phyloP scores from a whole-genome alignment of 2,329 filamentous ascomycete genomes.

The Arthrobotrys megalospora region DNA sequence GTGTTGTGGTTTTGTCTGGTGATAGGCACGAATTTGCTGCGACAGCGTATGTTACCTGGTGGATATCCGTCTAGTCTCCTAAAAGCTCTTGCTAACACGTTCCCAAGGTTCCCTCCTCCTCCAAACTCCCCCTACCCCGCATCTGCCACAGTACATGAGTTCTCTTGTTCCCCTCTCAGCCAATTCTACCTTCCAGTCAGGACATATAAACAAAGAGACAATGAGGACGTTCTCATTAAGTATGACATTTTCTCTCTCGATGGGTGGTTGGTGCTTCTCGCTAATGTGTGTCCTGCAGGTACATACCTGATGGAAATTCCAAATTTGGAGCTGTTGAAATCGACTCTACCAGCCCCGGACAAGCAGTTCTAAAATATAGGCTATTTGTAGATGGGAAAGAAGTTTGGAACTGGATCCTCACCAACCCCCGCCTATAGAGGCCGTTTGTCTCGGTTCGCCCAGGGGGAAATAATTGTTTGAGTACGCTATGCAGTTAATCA shows the following conservation, averaged over 20 bases:
- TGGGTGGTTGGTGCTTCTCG: background rate
- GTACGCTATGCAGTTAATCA: background rate
- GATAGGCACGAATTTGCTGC: slow-evolving; percentile 98
- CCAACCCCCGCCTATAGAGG: slow-evolving; percentile 32
- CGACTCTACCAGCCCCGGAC: slow-evolving; percentile 74
- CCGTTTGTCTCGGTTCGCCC: background rate
- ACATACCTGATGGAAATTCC: slow-evolving; percentile 85
- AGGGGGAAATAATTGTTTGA: background rate
- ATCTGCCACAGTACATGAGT: slow-evolving; percentile 83
- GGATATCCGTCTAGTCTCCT: slow-evolving; percentile 58
- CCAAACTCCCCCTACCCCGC: slow-evolving; percentile 75
- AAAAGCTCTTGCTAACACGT: slow-evolving; percentile 20
- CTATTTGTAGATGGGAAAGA: slow-evolving; percentile 86
- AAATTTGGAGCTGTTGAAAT: slow-evolving; percentile 91
- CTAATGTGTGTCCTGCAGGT: slow-evolving; percentile 70
- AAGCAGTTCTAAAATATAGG: slow-evolving; percentile 83
- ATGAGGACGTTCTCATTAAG: slow-evolving; percentile 87
- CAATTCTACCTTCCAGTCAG: slow-evolving; percentile 93
- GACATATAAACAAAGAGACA: slow-evolving; percentile 85
- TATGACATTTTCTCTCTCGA: slow-evolving; percentile 70
- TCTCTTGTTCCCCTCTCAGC: slow-evolving; percentile 89
- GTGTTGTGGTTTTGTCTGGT: slow-evolving; percentile 87
- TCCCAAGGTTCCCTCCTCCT: slow-evolving; percentile 73
- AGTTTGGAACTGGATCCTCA: slow-evolving; percentile 75
- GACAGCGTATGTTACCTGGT: slow-evolving; percentile 75